Evolutionary conservation across 768 basidiomycete species (phyloP).

Genomic region (Mycena olivaceomarginata): DNA sequence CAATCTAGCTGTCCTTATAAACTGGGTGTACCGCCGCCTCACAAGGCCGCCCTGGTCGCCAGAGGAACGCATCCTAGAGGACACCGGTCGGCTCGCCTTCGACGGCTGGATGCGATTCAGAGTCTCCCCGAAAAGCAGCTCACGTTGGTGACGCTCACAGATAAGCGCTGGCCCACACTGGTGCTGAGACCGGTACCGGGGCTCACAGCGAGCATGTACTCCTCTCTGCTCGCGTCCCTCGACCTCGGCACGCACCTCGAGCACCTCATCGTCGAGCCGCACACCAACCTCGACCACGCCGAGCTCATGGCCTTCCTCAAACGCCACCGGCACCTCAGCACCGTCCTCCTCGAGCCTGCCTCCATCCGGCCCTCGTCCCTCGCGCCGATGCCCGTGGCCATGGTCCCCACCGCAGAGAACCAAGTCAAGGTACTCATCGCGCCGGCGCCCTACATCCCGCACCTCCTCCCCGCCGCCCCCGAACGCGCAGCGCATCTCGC

Average conservation of each 20-base stretch:
- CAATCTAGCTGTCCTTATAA: conserved; percentile 20
- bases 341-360: background rate
- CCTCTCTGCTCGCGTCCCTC: conserved; percentile 23
- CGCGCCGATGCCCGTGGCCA: background rate
- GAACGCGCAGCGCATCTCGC: conserved; percentile 9
- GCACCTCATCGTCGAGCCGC: background rate
- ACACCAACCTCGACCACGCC: background rate
- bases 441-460: conserved; percentile 27
- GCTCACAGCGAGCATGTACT: conserved; percentile 17
- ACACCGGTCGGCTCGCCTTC: conserved; percentile 28
- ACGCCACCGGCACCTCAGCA: conserved; percentile 23
- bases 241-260: conserved; percentile 21
- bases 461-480: conserved; percentile 40
- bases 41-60: conserved; percentile 28
- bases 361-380: conserved; percentile 15
- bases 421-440: conserved; percentile 16
- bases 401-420: background rate
- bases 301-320: conserved; percentile 25
- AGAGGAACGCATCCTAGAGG: conserved; percentile 32
- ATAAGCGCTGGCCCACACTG: conserved; percentile 5
- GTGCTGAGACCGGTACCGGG: conserved; percentile 1
- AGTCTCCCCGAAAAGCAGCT: conserved; percentile 14
- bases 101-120: conserved; percentile 43
- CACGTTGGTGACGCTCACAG: conserved; percentile 34
- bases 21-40: conserved; percentile 26